Evolutionary conservation across 306 rosid genomes (phyloP), one percentile per base, ranked within the genome.

Genomic region (Sechiopsis laciniata): DNA sequence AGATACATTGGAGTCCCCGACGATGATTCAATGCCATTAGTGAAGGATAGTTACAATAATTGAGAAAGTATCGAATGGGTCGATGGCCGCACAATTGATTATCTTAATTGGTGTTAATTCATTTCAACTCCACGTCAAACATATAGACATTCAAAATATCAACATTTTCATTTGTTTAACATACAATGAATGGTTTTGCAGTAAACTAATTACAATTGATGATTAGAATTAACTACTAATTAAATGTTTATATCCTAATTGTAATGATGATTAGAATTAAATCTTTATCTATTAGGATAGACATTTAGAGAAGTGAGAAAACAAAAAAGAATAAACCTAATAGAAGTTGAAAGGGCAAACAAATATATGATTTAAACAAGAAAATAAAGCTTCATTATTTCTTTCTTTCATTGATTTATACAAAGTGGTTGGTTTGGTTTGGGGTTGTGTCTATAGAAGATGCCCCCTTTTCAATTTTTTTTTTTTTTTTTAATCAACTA

Each of bases 371-470:
- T 58, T 58, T 11, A 58, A 58, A 58, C 3, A 58, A 63, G 70
- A 63, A 60, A 26, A 60, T 24, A 16, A 60, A 26, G 42, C 45
- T 60, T 60, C 2, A 24, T 61, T 14, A 6, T 61, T 62, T 29
- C 1, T 61, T 29, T 62, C 13, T 15, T 62, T 37, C 14, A 35
- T 45, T 66, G 71, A 37, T 64, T 64, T 6, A 63, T 63, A n/a
- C 7, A 3, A 9, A n/a, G 52, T 17, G 50, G 51, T 37, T 63
- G 70, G 71, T 17, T 40, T 12, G 52, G 71, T 13, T 66, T 40
- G 72, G 53, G 72, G 20, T 67, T 13, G 71, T 37, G 71, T 37
- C n/a, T 42, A 40, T 37, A 16, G 71, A 65, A 65, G 71, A 65
- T 65, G 71, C 71, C 48, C 48, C 1, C 32, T 11, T 67, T 20